These are phyloP conservation scores for Diaporthe sp. DNA, from an alignment of 2,329 filamentous ascomycete genomes.

Conservation along the genomic window DNA sequence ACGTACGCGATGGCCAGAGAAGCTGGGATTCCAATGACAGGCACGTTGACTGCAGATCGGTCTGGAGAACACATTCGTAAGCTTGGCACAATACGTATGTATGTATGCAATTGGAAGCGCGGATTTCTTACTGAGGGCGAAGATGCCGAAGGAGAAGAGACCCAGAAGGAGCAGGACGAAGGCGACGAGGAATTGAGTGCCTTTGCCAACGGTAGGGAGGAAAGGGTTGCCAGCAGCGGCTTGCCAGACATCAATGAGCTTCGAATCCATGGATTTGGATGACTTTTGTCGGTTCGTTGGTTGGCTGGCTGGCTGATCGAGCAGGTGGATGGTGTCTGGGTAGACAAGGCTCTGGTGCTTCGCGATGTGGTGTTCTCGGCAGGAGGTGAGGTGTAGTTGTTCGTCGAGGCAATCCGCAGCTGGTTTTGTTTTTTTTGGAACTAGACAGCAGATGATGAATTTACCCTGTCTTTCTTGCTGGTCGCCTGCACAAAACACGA, in stretches of 20 bases:
- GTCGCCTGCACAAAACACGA: constrained; percentile 10
- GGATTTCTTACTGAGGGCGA: constrained; percentile 81
- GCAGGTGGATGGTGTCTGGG: background rate
- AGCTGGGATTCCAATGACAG: constrained; percentile 85
- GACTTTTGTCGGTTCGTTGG: constrained; percentile 9
- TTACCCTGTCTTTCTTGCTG: background rate
- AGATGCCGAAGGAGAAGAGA: constrained; percentile 81
- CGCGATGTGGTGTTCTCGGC: background rate
- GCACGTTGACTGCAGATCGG: constrained; percentile 83
- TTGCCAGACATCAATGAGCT: constrained; percentile 93
- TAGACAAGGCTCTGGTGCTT: background rate
- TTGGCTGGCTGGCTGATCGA: background rate
- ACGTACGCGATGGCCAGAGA: constrained; percentile 91
- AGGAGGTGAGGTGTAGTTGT: background rate
- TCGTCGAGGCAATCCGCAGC: background rate
- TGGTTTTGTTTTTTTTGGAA: background rate
- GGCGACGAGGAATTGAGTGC: constrained; percentile 85
- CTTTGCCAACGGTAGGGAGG: constrained; percentile 83
- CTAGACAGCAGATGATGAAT: background rate
- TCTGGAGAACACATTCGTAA: constrained; percentile 67
- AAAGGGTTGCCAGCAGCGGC: constrained; percentile 91
- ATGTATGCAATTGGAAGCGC: background rate
- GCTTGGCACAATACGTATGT: background rate
- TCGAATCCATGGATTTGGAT: constrained; percentile 75
- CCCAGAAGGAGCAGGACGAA: constrained; percentile 82